Conservation (phyloP, 495 filamentous ascomycete genomes). For the Aspergillus bertholletiae region DNA sequence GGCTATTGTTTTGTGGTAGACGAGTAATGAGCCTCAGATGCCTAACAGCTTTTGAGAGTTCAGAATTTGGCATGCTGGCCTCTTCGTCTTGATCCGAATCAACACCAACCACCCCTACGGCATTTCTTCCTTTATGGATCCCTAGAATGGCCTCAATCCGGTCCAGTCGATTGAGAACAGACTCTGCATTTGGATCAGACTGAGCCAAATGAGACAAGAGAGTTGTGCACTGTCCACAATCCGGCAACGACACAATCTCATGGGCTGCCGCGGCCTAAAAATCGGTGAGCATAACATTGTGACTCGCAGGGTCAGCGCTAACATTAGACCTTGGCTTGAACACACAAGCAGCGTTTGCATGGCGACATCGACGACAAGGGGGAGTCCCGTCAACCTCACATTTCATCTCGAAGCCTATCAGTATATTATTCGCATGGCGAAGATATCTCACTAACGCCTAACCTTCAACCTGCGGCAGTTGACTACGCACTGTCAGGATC, state of each 20-base stretch:
- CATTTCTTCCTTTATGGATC: slow-evolving; percentile 14
- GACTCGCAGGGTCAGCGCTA: neutral
- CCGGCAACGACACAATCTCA: slow-evolving; percentile 11
- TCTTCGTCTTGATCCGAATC: slow-evolving; percentile 15
- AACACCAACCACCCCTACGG: neutral
- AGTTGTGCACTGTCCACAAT: slow-evolving; percentile 7
- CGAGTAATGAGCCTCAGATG: slow-evolving; percentile 28
- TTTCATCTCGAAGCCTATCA: slow-evolving; percentile 29
- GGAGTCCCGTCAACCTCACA: slow-evolving; percentile 36
- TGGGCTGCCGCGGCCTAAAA: slow-evolving; percentile 31
- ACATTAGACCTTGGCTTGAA: slow-evolving; percentile 44
- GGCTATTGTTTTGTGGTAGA: slow-evolving; percentile 21
- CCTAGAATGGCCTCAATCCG: slow-evolving; percentile 35
- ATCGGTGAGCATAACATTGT: neutral
- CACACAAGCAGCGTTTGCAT: slow-evolving; percentile 29
- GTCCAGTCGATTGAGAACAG: slow-evolving; percentile 34
- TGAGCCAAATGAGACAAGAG: neutral
- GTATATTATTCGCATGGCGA: neutral
- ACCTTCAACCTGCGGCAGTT: slow-evolving; percentile 41
- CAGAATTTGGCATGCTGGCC: slow-evolving; percentile 11
- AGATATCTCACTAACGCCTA: neutral
- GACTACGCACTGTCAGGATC: slow-evolving; percentile 13
- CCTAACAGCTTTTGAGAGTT: slow-evolving; percentile 26
- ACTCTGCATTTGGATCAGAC: slow-evolving; percentile 16
- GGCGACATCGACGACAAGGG: slow-evolving; percentile 34